These are phyloP conservation scores for Botrytis squamosa DNA, from an alignment of 2,329 filamentous ascomycete genomes.

Conservation along the genomic window DNA sequence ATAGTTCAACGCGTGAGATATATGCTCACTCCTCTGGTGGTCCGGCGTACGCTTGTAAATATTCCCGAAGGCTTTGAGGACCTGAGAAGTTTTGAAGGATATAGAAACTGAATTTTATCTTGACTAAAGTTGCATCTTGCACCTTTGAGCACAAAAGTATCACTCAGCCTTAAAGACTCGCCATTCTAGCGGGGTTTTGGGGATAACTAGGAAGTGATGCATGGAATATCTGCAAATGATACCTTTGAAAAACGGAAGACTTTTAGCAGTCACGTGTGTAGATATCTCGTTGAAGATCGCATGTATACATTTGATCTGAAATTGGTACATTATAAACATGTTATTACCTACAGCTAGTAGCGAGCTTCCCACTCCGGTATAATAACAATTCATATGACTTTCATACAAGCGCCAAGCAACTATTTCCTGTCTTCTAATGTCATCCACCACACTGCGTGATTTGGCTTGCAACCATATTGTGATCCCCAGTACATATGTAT, in stretches of 20 bases:
- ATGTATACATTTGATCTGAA: not conserved
- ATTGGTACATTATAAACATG: not conserved
- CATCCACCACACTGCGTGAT: not conserved
- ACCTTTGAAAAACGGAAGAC: not conserved
- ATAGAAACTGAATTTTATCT: not conserved
- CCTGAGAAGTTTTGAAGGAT: not conserved
- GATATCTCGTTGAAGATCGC: not conserved
- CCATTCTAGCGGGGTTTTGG: rapidly evolving
- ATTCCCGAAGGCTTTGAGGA: not conserved
- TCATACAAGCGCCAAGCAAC: not conserved
- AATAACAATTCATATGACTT: not conserved
- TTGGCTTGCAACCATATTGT: rapidly evolving
- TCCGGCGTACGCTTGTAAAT: rapidly evolving
- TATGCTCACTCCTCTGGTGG: no score
- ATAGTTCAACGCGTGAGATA: not conserved
- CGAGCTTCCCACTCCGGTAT: not conserved
- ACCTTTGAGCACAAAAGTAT: rapidly evolving
- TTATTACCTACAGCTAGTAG: not conserved
- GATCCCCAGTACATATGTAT: not conserved
- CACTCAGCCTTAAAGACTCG: rapidly evolving
- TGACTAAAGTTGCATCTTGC: rapidly evolving
- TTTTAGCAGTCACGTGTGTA: not conserved
- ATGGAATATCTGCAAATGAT: not conserved
- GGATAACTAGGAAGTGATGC: rapidly evolving
- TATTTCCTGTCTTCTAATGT: not conserved